Evolutionary conservation across 1,284 basidiomycete genomes (phyloP).

Genomic region (Cryptococcus maquisensis): DNA sequence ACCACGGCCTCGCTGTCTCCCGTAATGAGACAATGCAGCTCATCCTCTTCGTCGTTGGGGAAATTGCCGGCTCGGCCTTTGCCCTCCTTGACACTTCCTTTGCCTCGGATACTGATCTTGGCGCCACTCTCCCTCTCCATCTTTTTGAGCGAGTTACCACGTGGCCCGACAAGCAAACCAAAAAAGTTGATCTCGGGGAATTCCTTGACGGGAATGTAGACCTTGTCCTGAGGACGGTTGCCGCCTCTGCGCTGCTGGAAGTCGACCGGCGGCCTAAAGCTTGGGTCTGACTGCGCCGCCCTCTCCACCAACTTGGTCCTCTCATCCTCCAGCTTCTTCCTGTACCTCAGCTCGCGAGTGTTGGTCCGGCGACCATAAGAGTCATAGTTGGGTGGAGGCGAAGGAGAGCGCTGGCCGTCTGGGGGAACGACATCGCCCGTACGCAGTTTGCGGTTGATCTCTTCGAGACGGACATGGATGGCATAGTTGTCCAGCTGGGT

Average conservation of each 20-base stretch:
- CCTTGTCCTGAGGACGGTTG: conserved; percentile 89
- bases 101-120: conserved; percentile 97
- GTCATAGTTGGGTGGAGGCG: conserved; percentile 96
- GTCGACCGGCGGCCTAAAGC: conserved; percentile 93
- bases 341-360: conserved; percentile 95
- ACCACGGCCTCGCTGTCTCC: conserved; percentile 92
- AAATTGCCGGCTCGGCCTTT: conserved; percentile 89
- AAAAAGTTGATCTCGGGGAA: conserved; percentile 99
- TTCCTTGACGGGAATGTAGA: conserved; percentile 98
- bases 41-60: conserved; percentile 95
- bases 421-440: conserved; percentile 94
- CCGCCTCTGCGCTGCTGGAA: conserved; percentile 75
- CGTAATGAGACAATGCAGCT: conserved; percentile 95
- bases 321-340: conserved; percentile 97
- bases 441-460: conserved; percentile 91
- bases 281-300: conserved; percentile 95
- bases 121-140: conserved; percentile 98
- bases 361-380: conserved; percentile 95
- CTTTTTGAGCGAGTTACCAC: conserved; percentile 97
- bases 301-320: conserved; percentile 88
- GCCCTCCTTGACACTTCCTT: conserved; percentile 97
- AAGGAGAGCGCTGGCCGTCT: conserved; percentile 89
- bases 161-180: conserved; percentile 93
- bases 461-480: conserved; percentile 88
- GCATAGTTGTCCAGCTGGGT: conserved; percentile 93